phyloP scores from a whole-genome alignment of 129 eudicot genomes.

The Erigeron canadensis region DNA sequence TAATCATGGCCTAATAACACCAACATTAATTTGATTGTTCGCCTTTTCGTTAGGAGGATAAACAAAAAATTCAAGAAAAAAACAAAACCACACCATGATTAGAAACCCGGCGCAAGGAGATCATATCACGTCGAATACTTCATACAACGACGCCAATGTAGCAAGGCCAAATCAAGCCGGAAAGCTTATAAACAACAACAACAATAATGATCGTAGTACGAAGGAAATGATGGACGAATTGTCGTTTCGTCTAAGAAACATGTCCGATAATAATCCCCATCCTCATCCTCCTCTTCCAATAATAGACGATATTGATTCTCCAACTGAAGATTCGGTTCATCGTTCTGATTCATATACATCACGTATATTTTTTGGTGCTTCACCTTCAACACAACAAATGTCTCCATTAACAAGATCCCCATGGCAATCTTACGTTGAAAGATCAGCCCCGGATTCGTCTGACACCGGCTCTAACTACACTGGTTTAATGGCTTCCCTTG shows the following conservation, averaged over 20 bases:
- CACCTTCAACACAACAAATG: conserved; percentile 14
- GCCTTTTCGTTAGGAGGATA: background rate
- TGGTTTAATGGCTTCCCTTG: conserved; percentile 77
- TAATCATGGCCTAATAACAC: background rate
- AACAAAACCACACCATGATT: conserved; percentile 2
- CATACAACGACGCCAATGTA: conserved; percentile 28
- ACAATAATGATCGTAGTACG: conserved; percentile 9
- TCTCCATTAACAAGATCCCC: conserved; percentile 74
- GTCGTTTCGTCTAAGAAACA: conserved; percentile 38
- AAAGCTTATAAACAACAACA: conserved; percentile 15
- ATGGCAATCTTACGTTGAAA: conserved; percentile 48
- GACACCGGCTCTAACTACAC: conserved; percentile 45
- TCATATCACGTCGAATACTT: conserved; percentile 1
- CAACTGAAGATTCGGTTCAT: conserved; percentile 14
- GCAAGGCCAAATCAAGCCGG: conserved; percentile 16
- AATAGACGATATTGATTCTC: conserved; percentile 26
- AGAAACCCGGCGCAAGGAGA: conserved; percentile 27
- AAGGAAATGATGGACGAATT: conserved; percentile 32
- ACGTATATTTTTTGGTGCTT: conserved; percentile 19
- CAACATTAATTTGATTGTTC: background rate
- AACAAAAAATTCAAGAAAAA: too few relatives aligned
- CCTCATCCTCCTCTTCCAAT: too few relatives aligned
- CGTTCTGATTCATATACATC: conserved; percentile 38
- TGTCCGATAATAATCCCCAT: conserved; percentile 14
- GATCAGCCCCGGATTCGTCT: conserved; percentile 11